Percentiles rank a stretch among this genome's conserved stretches.
These are phyloP conservation scores for Copromyces sp. DNA, from an alignment of 495 filamentous ascomycete species.

Conservation along the genomic window DNA sequence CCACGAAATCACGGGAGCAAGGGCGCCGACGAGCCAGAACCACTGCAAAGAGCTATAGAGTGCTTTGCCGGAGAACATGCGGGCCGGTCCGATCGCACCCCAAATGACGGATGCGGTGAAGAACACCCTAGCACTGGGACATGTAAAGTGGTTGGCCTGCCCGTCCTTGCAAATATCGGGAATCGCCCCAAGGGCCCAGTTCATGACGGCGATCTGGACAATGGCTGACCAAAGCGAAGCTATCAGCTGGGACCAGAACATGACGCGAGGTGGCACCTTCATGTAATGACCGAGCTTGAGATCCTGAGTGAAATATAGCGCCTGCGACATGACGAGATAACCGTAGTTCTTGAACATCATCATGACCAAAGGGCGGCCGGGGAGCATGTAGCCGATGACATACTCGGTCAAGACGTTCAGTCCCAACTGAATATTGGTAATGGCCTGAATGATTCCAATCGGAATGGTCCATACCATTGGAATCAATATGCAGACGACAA, in stretches of 20 bases:
- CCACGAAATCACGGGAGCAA: constrained; percentile 49
- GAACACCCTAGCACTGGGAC: constrained; percentile 54
- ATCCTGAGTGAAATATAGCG: constrained; percentile 37
- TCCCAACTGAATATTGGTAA: constrained; percentile 58
- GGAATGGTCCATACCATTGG: constrained; percentile 45
- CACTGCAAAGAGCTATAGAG: constrained; percentile 55
- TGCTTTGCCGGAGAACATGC: constrained; percentile 50
- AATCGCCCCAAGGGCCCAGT: constrained; percentile 54
- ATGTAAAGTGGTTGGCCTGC: constrained; percentile 50
- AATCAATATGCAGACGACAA: constrained; percentile 48
- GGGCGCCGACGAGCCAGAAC: constrained; percentile 59
- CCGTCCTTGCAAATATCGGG: constrained; percentile 47
- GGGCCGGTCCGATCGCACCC: constrained; percentile 42
- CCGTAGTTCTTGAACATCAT: constrained; percentile 63
- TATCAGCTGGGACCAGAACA: constrained; percentile 57
- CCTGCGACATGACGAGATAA: constrained; percentile 54
- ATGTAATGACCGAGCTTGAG: constrained; percentile 60
- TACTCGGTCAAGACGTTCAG: constrained; percentile 62
- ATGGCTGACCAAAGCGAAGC: constrained; percentile 54
- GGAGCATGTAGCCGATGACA: constrained; percentile 58
- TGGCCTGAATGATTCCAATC: constrained; percentile 49
- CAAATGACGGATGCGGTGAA: constrained; percentile 49
- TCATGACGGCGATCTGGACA: constrained; percentile 56
- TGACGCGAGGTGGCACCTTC: constrained; percentile 53
- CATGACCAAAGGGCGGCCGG: constrained; percentile 54